Percentiles rank a stretch among this genome's conserved stretches.
Evolutionary conservation across 148 eudicot genomes (phyloP).

Genomic region (Vaccinium darrowii): DNA sequence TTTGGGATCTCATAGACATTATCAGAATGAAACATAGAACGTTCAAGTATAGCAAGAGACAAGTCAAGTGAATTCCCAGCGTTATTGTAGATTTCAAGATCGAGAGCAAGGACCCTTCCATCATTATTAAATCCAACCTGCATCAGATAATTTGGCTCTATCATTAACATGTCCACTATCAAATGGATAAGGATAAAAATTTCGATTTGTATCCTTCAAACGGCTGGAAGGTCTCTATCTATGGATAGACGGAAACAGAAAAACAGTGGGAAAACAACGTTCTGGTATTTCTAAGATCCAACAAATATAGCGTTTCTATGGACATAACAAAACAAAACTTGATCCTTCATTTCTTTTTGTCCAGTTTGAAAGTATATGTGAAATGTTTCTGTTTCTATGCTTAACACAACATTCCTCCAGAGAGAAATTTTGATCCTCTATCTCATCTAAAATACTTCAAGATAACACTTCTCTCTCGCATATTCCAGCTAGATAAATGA

Average conservation of each 20-base stretch:
- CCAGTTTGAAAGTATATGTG: background rate
- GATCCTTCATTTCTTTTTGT: background rate
- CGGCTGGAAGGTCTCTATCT: background rate
- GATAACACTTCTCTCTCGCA: background rate
- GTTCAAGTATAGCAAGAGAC: slow-evolving; percentile 85
- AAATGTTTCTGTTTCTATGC: background rate
- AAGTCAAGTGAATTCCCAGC: slow-evolving; percentile 95
- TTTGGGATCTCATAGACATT: slow-evolving; percentile 94
- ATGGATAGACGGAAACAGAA: background rate
- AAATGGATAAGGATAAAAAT: background rate
- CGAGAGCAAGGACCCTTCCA: slow-evolving; percentile 86
- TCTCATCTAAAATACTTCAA: background rate
- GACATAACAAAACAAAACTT: background rate
- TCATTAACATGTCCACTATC: background rate
- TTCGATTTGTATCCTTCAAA: background rate
- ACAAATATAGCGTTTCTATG: background rate
- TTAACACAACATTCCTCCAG: background rate
- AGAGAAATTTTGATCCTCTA: background rate
- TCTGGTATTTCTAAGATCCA: background rate
- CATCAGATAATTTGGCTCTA: slow-evolving; percentile 1
- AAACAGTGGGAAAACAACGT: background rate
- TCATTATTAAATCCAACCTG: slow-evolving; percentile 92
- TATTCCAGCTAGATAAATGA: background rate
- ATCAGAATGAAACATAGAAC: slow-evolving; percentile 94
- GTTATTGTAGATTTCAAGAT: slow-evolving; percentile 88